Conservation (phyloP, 1,284 basidiomycete genomes). For the Rhodotorula sp. region DNA sequence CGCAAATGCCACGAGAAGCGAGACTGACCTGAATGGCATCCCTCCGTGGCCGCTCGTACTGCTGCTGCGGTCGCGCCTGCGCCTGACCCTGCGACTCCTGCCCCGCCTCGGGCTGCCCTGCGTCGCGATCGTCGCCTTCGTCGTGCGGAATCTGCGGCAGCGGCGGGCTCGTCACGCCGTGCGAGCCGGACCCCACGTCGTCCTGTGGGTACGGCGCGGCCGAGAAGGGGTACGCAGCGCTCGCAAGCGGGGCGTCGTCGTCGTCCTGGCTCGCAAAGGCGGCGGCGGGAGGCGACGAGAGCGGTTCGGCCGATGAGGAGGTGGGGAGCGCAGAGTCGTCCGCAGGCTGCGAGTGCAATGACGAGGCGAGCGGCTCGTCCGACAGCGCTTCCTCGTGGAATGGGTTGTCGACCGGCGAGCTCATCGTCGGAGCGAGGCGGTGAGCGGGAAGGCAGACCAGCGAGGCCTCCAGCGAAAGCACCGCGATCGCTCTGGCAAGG, state of each 20-base stretch:
- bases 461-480: background rate
- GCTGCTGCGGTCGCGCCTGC: background rate
- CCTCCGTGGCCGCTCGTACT: slow-evolving; percentile 10
- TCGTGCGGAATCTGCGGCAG: slow-evolving; percentile 3
- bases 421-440: background rate
- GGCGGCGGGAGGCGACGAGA: background rate
- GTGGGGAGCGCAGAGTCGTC: background rate
- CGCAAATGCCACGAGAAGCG: no score
- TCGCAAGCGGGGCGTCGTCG: background rate
- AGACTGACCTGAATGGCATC: slow-evolving; percentile 30
- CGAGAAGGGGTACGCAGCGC: slow-evolving; percentile 24
- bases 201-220: slow-evolving; percentile 19
- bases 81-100: background rate
- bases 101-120: background rate
- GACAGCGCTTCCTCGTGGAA: slow-evolving; percentile 7
- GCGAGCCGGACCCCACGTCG: background rate
- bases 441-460: background rate
- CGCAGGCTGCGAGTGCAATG: background rate
- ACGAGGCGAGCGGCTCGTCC: background rate
- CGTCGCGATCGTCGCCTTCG: no score
- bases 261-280: background rate
- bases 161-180: slow-evolving; percentile 13
- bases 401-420: slow-evolving; percentile 4
- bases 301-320: background rate
- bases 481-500: background rate